Conservation (phyloP, 306 rosid species). For the Carpinus fangiana region DNA sequence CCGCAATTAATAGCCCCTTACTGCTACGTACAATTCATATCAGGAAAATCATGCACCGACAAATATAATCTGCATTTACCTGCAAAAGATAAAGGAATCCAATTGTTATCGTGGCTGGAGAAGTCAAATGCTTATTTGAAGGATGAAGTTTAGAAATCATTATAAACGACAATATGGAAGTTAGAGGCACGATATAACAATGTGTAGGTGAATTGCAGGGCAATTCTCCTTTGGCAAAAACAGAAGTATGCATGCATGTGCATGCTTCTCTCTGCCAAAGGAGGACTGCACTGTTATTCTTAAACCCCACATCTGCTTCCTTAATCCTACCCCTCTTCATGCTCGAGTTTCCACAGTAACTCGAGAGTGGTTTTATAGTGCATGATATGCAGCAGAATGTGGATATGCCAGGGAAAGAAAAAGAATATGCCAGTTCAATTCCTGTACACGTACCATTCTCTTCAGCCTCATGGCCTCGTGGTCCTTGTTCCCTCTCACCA, state of each 20-base stretch:
- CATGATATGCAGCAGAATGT: slow-evolving; percentile 32
- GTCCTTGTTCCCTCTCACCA: slow-evolving; percentile 27
- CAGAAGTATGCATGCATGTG: slow-evolving; percentile 12
- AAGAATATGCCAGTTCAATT: slow-evolving; percentile 42
- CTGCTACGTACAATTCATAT: too few species aligned
- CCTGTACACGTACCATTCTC: slow-evolving; percentile 28
- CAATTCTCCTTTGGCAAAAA: slow-evolving; percentile 65
- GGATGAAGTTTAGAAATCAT: too few species aligned
- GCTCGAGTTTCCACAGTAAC: neutral
- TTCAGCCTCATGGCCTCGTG: slow-evolving; percentile 13
- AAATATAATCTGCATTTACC: too few species aligned
- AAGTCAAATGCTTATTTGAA: too few species aligned
- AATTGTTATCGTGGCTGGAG: too few species aligned
- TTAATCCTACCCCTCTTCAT: neutral
- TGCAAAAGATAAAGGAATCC: too few species aligned
- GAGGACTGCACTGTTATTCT: slow-evolving; percentile 74
- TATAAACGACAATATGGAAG: too few species aligned
- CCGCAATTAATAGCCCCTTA: too few species aligned
- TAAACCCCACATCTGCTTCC: neutral
- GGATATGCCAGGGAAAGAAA: slow-evolving; percentile 51
- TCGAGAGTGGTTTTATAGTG: slow-evolving; percentile 1
- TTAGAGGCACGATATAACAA: neutral
- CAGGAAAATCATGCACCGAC: too few species aligned
- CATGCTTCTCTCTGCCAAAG: slow-evolving; percentile 65
- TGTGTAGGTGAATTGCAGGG: slow-evolving; percentile 61